A percentile compares a stretch with the other conserved stretches of the same genome.
Evolutionary conservation across 2,329 filamentous ascomycete species (phyloP).

Genomic region (Epichloe elymi): DNA sequence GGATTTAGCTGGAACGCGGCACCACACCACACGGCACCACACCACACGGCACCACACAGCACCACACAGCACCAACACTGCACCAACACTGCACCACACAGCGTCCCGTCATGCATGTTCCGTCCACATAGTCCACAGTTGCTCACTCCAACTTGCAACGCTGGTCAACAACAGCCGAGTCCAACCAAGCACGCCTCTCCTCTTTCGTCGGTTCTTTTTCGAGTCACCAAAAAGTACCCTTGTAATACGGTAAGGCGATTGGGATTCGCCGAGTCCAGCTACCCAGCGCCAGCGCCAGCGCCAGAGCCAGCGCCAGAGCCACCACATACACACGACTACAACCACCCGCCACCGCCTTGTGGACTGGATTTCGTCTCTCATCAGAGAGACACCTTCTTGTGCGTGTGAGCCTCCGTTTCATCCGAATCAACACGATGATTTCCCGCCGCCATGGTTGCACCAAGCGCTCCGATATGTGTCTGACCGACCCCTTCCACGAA

Average conservation of each 20-base stretch:
- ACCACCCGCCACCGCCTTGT: background rate
- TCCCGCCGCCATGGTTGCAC: background rate
- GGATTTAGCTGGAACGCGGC: too few relatives aligned
- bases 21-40: too few relatives aligned
- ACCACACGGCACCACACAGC: too few relatives aligned
- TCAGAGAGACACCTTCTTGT: too few relatives aligned
- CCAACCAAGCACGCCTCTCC: background rate
- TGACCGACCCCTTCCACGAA: background rate
- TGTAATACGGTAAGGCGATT: background rate
- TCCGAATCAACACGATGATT: background rate
- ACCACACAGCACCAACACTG: too few relatives aligned
- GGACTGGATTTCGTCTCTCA: too few relatives aligned
- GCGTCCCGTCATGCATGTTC: too few relatives aligned
- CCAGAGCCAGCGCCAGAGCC: background rate
- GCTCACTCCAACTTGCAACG: too few relatives aligned
- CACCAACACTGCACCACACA: too few relatives aligned
- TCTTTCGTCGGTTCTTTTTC: background rate
- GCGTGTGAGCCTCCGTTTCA: background rate
- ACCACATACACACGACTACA: background rate
- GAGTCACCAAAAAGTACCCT: background rate
- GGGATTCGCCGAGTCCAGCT: background rate
- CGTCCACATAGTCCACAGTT: too few relatives aligned
- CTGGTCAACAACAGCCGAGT: background rate
- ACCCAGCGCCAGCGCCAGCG: background rate
- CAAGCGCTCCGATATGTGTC: background rate